Percentiles rank a stretch among this genome's conserved stretches.
Conservation (phyloP, 495 filamentous ascomycete genomes). For the Talaromyces stipitatus region DNA sequence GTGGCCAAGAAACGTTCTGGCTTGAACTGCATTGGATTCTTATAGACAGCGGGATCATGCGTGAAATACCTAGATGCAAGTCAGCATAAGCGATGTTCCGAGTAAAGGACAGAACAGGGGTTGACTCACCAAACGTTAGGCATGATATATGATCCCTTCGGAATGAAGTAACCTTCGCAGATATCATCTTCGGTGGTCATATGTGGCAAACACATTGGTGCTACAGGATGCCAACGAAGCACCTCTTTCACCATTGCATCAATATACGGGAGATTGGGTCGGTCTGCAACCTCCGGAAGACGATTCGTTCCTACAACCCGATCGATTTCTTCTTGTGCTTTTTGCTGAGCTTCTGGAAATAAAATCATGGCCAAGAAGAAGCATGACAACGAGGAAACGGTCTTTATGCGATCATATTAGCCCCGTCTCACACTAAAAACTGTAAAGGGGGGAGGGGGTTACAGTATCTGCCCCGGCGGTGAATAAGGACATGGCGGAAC, state of each 20-base stretch:
- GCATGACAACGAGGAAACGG: constrained; percentile 18
- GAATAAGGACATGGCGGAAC: constrained; percentile 35
- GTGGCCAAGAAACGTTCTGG: constrained; percentile 27
- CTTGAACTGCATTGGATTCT: constrained; percentile 23
- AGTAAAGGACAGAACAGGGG: background rate
- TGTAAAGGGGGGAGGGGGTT: background rate
- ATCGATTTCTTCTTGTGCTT: constrained; percentile 54
- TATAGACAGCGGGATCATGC: constrained; percentile 25
- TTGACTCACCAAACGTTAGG: constrained; percentile 36
- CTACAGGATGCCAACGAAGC: constrained; percentile 36
- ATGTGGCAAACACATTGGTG: constrained; percentile 47
- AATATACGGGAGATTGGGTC: constrained; percentile 31
- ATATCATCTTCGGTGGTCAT: constrained; percentile 44
- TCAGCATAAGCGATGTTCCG: background rate
- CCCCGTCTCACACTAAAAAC: background rate
- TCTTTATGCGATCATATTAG: constrained; percentile 10
- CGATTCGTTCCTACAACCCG: constrained; percentile 29
- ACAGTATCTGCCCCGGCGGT: constrained; percentile 46
- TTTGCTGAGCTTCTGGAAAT: constrained; percentile 41
- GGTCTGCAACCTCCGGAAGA: constrained; percentile 20
- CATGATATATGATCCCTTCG: constrained; percentile 38
- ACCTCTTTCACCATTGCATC: constrained; percentile 35
- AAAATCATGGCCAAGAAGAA: constrained; percentile 43
- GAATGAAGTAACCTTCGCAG: constrained; percentile 43
- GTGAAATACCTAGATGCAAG: constrained; percentile 17